These are phyloP conservation scores for Pythium phragmiticola DNA, from an alignment of 352 stramenopile genomes.

Conservation along the genomic window DNA sequence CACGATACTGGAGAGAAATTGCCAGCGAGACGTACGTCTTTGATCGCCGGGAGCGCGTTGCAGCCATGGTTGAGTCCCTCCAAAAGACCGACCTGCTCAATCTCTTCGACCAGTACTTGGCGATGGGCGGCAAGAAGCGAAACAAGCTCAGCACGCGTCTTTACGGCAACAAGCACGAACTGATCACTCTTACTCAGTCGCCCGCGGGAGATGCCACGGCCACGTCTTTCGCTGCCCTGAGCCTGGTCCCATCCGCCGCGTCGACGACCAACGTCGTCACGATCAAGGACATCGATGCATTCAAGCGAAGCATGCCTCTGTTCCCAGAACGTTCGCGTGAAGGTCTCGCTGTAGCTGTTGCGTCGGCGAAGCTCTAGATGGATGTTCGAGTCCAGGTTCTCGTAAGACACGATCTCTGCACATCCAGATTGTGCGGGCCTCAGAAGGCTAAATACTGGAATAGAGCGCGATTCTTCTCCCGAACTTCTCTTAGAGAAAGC, in stretches of 20 bases:
- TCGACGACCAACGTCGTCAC: conserved; percentile 15
- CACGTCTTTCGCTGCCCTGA: conserved; percentile 3
- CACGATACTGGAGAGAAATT: conserved; percentile 67
- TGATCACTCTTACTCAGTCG: conserved; percentile 29
- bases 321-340: conserved; percentile 52
- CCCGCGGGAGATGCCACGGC: neutral
- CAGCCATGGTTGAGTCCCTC: conserved; percentile 44
- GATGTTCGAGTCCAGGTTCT: neutral
- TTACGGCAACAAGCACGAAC: conserved; percentile 51
- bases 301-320: conserved; percentile 67
- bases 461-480: no score
- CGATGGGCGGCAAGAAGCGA: conserved; percentile 26
- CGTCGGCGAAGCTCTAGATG: conserved; percentile 20
- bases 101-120: conserved; percentile 67
- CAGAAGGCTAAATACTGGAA: no score
- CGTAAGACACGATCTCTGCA: no score
- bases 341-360: conserved; percentile 2
- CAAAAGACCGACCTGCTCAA: conserved; percentile 46
- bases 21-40: conserved; percentile 67
- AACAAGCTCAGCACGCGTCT: conserved; percentile 58
- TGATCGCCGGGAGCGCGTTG: conserved; percentile 51
- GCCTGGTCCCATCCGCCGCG: neutral
- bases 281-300: conserved; percentile 51
- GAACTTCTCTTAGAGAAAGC: no score
- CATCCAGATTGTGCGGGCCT: no score